Conservation (phyloP, 495 filamentous ascomycete species). For the Tirmania nivea region DNA sequence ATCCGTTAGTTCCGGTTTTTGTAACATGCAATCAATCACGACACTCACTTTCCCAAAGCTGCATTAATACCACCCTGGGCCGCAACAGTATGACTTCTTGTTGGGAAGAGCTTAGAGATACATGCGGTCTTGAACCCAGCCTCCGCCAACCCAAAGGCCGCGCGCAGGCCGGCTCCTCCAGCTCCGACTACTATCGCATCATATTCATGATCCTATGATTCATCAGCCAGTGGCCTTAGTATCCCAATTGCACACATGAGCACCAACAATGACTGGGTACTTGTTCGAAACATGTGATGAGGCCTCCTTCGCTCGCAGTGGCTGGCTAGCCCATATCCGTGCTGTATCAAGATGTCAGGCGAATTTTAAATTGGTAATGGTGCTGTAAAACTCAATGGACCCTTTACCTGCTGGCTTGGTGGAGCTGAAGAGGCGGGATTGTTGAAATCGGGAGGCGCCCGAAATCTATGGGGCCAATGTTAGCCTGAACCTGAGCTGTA, state of each 20-base stretch:
- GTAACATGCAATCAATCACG: conserved; percentile 24
- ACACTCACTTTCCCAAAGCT: conserved; percentile 52
- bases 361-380: conserved; percentile 19
- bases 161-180: conserved; percentile 80
- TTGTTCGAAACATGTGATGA: conserved; percentile 60
- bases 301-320: conserved; percentile 78
- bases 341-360: conserved; percentile 24
- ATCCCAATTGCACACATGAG: background rate
- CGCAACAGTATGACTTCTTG: conserved; percentile 84
- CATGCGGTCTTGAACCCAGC: conserved; percentile 96
- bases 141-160: conserved; percentile 89
- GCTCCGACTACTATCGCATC: conserved; percentile 89
- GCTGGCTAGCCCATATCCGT: conserved; percentile 61
- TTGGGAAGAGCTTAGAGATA: conserved; percentile 96
- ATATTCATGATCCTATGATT: conserved; percentile 45
- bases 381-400: conserved; percentile 13
- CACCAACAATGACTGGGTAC: conserved; percentile 78
- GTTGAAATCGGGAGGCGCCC: conserved; percentile 1
- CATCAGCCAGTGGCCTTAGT: conserved; percentile 34
- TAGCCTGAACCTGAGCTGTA: too few relatives aligned
- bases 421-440: conserved; percentile 44
- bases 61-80: conserved; percentile 92
- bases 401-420: conserved; percentile 53
- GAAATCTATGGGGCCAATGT: background rate
- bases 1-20: conserved; percentile 17